Percentiles rank a stretch among this genome's conserved stretches.
Evolutionary conservation across 805 yeast genomes (phyloP).

Genomic region (Sugiyamaella marilandica): DNA sequence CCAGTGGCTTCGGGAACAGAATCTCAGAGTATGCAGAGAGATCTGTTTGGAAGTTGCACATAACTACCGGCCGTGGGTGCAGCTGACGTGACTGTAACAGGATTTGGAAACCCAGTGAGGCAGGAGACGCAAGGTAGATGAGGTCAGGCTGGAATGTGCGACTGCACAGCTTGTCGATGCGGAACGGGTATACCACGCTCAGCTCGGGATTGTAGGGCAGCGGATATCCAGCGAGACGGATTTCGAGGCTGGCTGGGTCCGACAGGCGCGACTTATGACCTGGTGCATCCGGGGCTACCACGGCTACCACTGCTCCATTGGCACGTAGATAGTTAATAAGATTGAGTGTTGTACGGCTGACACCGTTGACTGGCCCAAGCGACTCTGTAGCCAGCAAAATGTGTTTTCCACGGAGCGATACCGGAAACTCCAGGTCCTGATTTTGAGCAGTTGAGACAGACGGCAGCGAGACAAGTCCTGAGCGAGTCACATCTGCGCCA

Average conservation of each 20-base stretch:
- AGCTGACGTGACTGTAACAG: neutral
- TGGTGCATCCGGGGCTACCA: neutral
- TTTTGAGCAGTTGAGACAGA: too few relatives aligned
- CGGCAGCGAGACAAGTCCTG: too few relatives aligned
- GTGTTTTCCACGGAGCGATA: constrained; percentile 1
- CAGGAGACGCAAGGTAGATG: constrained; percentile 1
- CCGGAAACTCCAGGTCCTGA: constrained; percentile 2
- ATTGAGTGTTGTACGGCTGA: neutral
- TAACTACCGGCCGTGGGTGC: neutral
- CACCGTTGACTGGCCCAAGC: neutral
- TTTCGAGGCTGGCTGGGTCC: neutral
- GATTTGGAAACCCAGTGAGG: neutral
- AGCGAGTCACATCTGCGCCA: too few relatives aligned
- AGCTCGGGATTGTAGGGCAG: neutral
- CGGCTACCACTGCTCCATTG: neutral
- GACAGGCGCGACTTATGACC: neutral
- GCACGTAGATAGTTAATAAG: neutral
- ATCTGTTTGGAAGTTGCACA: constrained; percentile 4
- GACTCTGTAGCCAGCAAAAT: constrained; percentile 4
- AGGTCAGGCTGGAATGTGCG: neutral
- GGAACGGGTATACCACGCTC: constrained; percentile 1
- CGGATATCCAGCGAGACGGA: neutral
- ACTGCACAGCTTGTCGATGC: constrained; percentile 1
- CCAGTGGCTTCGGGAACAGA: neutral
- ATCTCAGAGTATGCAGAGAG: constrained; percentile 4